Conservation (phyloP, 2,329 filamentous ascomycete genomes). For the Pseudogymnoascus sp. region DNA sequence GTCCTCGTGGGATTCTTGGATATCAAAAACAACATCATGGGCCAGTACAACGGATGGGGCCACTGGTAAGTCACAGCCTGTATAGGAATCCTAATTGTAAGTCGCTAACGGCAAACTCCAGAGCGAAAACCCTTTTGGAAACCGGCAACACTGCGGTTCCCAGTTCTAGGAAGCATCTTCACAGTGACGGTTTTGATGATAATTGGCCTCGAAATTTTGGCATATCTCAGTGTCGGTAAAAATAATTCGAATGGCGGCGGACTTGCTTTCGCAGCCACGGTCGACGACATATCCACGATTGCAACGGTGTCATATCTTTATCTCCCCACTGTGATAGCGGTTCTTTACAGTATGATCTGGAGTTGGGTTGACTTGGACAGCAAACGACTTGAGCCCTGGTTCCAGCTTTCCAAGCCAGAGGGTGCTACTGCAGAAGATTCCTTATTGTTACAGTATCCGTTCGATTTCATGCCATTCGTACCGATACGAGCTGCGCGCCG, state of each 20-base stretch:
- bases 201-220: conserved; percentile 37
- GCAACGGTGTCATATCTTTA: conserved; percentile 40
- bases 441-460: conserved; percentile 47
- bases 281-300: conserved; percentile 30
- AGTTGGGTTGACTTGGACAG: conserved; percentile 52
- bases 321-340: conserved; percentile 44
- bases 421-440: conserved; percentile 41
- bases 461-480: conserved; percentile 38
- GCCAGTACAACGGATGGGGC: neutral
- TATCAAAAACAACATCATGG: conserved; percentile 4
- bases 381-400: conserved; percentile 52
- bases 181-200: conserved; percentile 34
- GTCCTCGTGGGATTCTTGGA: neutral
- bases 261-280: conserved; percentile 23
- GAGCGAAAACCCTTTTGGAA: conserved; percentile 27
- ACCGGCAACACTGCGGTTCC: conserved; percentile 29
- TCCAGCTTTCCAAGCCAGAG: conserved; percentile 41
- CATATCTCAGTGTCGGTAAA: conserved; percentile 21
- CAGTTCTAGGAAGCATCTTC: conserved; percentile 33
- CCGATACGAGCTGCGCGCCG: conserved; percentile 33
- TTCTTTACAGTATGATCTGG: conserved; percentile 50
- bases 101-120: neutral
- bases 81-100: neutral
- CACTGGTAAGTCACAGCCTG: neutral
- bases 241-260: conserved; percentile 31